Evolutionary conservation across 805 yeast species (phyloP), one percentile per base, ranked within the genome.

Genomic region (Candida ovalis): DNA sequence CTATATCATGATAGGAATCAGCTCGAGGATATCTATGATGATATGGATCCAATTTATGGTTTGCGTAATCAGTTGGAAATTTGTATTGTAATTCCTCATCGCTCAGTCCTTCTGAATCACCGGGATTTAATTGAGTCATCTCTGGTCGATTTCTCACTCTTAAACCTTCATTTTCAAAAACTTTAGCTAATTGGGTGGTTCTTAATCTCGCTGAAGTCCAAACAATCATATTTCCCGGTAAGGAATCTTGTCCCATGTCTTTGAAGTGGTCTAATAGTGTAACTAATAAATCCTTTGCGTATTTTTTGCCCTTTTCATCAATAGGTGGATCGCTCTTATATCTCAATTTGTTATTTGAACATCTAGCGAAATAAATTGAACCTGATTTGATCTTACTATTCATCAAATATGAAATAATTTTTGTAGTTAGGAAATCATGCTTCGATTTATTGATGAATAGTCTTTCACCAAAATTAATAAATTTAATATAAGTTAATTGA

Each of bases 1-100:
- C 98, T 48, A 94, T 75, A 67, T 94, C 99, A 67, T 94, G 99
- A 63, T 90, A 94, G 44, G 95, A 87, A 69, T 94, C 99, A 0
- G 96, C 89, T 43, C 98, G 76, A 2, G 96, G 88, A 63, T 80
- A 94, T 50, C 99, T 75, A 63, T 86, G 92, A 67, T 94, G 97
- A 62, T 94, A 94, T 1, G 97, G 97, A 64, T 92, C 97, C 50
- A 73, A 68, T 48, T 68, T 47, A 61, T 81, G 86, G 57, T 77
- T 82, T 51, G 72, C 76, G 62, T 76, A 86, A 55, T 91, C 97
- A 1, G 73, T 75, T 0, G 96, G 94, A 61, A 72, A 88, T 52
- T 72, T 71, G 35, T 64, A 62, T 55, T 74, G 66, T 48, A 92
- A 75, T 63, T 87, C 84, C 15, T 73, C 80, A 28, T 75, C 78